Evolutionary conservation across 768 basidiomycete species (phyloP), one percentile per base, ranked within the genome.

Genomic region (Agaricus subrufescens): DNA sequence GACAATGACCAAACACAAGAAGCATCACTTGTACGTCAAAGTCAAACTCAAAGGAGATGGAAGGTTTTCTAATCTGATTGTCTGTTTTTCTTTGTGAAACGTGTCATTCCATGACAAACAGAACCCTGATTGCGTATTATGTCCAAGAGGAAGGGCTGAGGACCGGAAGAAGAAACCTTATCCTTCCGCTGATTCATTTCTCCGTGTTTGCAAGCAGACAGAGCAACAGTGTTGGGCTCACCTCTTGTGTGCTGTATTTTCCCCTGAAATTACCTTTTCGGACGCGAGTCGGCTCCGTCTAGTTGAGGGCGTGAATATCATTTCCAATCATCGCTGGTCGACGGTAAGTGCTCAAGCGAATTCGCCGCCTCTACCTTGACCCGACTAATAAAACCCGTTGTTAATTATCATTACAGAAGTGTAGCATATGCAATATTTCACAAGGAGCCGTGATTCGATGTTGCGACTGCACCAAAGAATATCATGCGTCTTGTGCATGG

Each of bases 191-290:
- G 83, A 87, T 62, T 79, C 77, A 30, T 95, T 79, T 66, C 72
- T 94, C 56, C 80, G 91, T 54, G 83, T 85, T 42, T 85, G 83
- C 66, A 96, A 95, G 65, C 91, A 91, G 6, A 96, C 94, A 0
- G 94, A 97, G 73, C 91, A 92, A 9, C 88, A 92, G 68, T 87
- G 89, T 54, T 97, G 94, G 94, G 86, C 85, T 0, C 96, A 98
- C 67, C 77, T 94, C 31, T 71, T 97, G 3, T 98, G 96, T 73
- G 83, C 94, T 2, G 84, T 91, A 1, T 98, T 93, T 72, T 82
- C 85, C 29, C 87, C 87, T 3, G 95, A 98, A 63, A 72, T 94
- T n/a, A 78, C 73, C 3, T 96, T 89, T 67, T 85, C 89, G 25
- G 89, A 95, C 63, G 82, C 91, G 0, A 66, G 75, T 5, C 80